Evolutionary conservation across 345 rosid species (phyloP).

Genomic region (Euphorbia lathyris): DNA sequence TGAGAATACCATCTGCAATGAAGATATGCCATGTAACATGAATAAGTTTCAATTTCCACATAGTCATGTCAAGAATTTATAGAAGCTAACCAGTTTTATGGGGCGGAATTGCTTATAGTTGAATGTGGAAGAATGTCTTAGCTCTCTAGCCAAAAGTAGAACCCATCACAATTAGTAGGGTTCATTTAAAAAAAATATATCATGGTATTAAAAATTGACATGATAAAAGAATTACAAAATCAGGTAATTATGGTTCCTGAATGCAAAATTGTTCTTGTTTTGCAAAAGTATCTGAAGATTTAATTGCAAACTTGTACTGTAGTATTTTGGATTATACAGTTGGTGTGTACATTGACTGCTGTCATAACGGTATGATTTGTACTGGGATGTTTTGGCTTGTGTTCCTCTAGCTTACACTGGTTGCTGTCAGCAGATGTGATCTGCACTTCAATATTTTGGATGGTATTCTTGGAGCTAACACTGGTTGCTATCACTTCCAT

Average conservation of each 20-base stretch:
- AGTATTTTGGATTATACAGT: neutral
- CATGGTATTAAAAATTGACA: neutral
- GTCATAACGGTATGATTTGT: neutral
- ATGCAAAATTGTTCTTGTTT: neutral
- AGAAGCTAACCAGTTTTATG: neutral
- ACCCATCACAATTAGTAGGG: neutral
- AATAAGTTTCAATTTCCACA: slow-evolving; percentile 2
- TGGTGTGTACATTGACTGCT: neutral
- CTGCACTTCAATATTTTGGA: neutral
- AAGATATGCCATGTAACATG: neutral
- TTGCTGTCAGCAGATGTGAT: neutral
- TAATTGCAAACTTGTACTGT: slow-evolving; percentile 3
- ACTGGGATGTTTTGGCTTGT: neutral
- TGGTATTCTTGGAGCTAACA: slow-evolving; percentile 1
- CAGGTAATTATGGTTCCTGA: neutral
- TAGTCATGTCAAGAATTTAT: neutral
- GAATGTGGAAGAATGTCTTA: neutral
- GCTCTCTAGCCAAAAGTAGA: neutral
- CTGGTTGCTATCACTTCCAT: neutral
- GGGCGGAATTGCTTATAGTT: neutral
- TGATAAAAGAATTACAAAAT: neutral
- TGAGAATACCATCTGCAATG: neutral
- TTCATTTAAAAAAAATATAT: neutral
- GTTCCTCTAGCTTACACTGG: neutral
- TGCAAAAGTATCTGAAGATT: slow-evolving; percentile 7